Conservation (phyloP, 257 asterid genomes). For the Marsdenia floribunda region DNA sequence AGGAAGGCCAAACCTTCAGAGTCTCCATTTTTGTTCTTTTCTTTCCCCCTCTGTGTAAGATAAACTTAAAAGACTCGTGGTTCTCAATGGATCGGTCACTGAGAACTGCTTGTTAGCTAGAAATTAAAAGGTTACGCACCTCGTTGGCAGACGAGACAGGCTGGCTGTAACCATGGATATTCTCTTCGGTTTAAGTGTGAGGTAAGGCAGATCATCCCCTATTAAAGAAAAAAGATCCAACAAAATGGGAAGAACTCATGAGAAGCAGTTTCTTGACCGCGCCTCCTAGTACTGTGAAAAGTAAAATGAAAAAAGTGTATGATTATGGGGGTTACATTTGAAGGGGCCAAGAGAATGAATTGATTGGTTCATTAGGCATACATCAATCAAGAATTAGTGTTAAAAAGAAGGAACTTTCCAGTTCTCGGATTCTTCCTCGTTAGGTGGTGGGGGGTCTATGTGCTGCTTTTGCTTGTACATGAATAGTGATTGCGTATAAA, state of each 20-base stretch:
- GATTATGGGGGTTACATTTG: not conserved
- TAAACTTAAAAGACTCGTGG: not conserved
- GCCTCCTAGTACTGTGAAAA: not conserved
- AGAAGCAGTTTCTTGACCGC: not conserved
- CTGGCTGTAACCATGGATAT: not conserved
- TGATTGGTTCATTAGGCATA: not conserved
- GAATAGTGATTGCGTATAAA: too few relatives aligned
- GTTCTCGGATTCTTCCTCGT: too few relatives aligned
- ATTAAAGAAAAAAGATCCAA: not conserved
- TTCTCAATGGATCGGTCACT: not conserved
- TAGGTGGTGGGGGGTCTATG: too few relatives aligned
- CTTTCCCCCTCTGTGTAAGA: not conserved
- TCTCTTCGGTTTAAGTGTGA: conserved; percentile 1
- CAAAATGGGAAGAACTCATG: not conserved
- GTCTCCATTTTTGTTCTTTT: conserved; percentile 16
- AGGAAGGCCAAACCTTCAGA: conserved; percentile 22
- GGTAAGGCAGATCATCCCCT: not conserved
- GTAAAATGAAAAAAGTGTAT: not conserved
- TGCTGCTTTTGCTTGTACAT: too few relatives aligned
- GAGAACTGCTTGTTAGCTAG: not conserved
- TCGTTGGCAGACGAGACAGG: not conserved
- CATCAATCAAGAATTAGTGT: not conserved
- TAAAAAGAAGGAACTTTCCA: too few relatives aligned
- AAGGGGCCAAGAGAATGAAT: not conserved
- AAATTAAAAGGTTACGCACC: not conserved